Percentiles rank a stretch among this genome's conserved stretches.
phyloP scores from a whole-genome alignment of 2,329 filamentous ascomycete species.

The Alternaria gansuensis region DNA sequence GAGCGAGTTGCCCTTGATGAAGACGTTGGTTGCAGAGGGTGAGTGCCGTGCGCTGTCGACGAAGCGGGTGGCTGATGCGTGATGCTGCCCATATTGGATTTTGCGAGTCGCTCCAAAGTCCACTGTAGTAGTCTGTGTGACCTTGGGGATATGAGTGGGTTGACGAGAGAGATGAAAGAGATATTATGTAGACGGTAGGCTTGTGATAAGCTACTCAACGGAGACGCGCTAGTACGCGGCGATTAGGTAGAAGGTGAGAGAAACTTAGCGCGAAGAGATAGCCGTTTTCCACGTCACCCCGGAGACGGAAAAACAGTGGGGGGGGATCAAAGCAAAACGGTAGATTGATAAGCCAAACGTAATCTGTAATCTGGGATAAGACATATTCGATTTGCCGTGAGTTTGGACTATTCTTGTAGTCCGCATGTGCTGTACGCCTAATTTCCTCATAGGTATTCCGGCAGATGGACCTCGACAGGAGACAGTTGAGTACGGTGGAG shows the following conservation, averaged over 20 bases:
- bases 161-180: not conserved
- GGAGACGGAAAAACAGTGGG: too few species aligned
- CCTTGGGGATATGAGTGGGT: not conserved
- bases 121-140: rapidly evolving
- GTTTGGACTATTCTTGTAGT: too few species aligned
- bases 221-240: not conserved
- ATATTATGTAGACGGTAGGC: not conserved
- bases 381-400: too few species aligned
- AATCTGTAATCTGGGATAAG: too few species aligned
- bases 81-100: not conserved
- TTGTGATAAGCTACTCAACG: not conserved
- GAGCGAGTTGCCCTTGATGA: not conserved
- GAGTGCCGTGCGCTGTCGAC: not conserved
- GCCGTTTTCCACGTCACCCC: too few species aligned
- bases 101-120: not conserved
- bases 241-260: not conserved
- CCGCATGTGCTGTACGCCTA: too few species aligned
- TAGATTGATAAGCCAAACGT: too few species aligned
- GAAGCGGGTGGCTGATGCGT: not conserved
- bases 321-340: too few species aligned
- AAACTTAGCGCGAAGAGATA: not conserved
- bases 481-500: too few species aligned
- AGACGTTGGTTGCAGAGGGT: not conserved
- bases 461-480: too few species aligned
- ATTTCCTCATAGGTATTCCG: too few species aligned